Conservation (phyloP, 768 basidiomycete species). For the Mrakia gelida region DNA sequence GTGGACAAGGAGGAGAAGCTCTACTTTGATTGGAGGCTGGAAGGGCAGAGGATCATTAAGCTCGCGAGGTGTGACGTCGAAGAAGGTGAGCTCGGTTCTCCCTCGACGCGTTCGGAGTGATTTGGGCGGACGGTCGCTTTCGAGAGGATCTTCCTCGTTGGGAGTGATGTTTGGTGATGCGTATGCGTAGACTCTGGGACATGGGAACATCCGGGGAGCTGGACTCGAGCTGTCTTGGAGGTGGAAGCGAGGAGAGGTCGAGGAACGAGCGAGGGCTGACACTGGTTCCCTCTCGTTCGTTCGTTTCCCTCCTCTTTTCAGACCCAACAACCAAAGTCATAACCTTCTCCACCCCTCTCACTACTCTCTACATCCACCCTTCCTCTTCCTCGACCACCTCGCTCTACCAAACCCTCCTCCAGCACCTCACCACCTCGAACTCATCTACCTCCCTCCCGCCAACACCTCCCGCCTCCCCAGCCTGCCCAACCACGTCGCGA, state of each 20-base stretch:
- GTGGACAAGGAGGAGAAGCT: neutral
- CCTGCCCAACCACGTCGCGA: neutral
- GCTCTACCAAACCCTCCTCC: neutral
- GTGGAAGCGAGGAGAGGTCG: neutral
- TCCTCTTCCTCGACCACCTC: neutral
- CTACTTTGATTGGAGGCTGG: neutral
- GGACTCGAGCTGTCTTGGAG: no score
- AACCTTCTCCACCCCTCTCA: neutral
- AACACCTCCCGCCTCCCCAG: neutral
- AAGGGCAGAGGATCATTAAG: constrained; percentile 1
- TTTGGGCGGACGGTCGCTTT: neutral
- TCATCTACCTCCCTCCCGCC: neutral
- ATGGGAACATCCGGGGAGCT: no score
- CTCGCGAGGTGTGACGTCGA: neutral
- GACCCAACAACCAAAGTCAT: neutral
- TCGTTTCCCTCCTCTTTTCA: neutral
- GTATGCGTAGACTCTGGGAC: no score
- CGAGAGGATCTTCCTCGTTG: neutral
- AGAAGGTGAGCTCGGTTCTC: neutral
- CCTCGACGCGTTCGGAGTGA: neutral
- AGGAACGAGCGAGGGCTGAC: no score
- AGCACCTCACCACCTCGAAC: neutral
- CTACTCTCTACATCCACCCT: neutral
- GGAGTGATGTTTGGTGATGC: no score
- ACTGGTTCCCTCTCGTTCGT: neutral